Evolutionary conservation across 2,329 filamentous ascomycete genomes (phyloP).

Genomic region (Aaosphaeria pasadenensis): DNA sequence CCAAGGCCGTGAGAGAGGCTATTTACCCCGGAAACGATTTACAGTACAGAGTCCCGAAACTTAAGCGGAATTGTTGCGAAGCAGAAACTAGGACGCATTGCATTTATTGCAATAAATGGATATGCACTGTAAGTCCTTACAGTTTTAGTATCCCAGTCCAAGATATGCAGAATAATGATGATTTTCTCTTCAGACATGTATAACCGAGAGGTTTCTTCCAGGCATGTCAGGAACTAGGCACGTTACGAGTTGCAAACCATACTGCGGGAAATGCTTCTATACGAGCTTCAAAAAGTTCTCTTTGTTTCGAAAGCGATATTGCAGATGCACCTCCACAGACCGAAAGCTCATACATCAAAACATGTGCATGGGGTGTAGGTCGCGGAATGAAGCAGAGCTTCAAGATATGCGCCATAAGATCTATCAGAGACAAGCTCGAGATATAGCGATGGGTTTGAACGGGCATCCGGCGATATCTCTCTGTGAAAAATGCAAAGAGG

Average conservation of each 20-base stretch:
- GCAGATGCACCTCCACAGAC: constrained; percentile 8
- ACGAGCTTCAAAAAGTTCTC: constrained; percentile 1
- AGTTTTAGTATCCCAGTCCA: background rate
- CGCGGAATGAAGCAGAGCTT: background rate
- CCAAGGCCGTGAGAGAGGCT: constrained; percentile 10
- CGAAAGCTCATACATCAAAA: constrained; percentile 5
- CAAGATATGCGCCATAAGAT: constrained; percentile 5
- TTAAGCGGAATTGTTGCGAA: constrained; percentile 8
- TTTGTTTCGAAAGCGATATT: constrained; percentile 4
- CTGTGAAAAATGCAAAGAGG: constrained; percentile 10
- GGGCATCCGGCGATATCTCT: constrained; percentile 1
- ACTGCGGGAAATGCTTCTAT: constrained; percentile 14
- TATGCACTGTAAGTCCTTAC: constrained; percentile 9
- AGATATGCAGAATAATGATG: background rate
- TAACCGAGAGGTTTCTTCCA: background rate
- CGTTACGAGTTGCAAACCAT: constrained; percentile 9
- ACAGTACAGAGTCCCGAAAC: constrained; percentile 11
- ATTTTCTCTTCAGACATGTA: background rate
- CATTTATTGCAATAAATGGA: constrained; percentile 16
- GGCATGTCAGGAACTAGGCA: constrained; percentile 9
- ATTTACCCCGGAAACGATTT: constrained; percentile 14
- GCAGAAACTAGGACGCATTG: constrained; percentile 6
- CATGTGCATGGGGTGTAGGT: constrained; percentile 8
- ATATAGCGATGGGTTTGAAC: constrained; percentile 7
- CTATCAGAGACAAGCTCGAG: constrained; percentile 11